Base-by-base conservation (phyloP, 306 rosid species). In the Corylus americana region DNA sequence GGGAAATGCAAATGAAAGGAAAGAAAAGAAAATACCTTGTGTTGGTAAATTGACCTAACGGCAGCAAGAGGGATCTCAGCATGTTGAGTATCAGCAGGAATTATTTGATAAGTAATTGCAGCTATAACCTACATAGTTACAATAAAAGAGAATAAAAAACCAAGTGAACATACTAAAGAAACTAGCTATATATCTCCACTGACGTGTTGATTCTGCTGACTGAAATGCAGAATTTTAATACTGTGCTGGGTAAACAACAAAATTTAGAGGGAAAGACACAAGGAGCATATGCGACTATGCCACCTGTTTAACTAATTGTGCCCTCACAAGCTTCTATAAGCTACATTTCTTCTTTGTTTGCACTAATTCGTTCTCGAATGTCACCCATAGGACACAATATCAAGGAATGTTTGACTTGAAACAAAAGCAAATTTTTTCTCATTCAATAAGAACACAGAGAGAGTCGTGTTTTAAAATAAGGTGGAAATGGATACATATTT, bases 1-100 rank as follows among this genome's bases (percentile, higher is more conserved):
- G n/a, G 13, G 42, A 47, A 73, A 45, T 45, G 14, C 27, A 76
- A 51, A 55, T 8, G 10, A 11, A 67, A 44, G 22, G 29, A 70
- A 57, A 63, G 55, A 64, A 64, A 57, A 63, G 55, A 70, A 45
- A 64, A 76, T 83, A 94, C 98, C 97, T 94, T 90, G 78, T 73
- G 86, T 73, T 94, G 98, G 81, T 76, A 77, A 64, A 71, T 74
- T 84, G 91, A 82, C 79, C 80, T 63, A 75, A 92, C 97, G 48
- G 93, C 96, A 77, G 98, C 93, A 83, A 92, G 94, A 68, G 98
- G 97, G 79, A 92, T 89, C 90, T 94, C 98, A 68, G 96, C 98
- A 86, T 87, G 85, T 74, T 89, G 91, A 49, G 94, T 94, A 81
- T 94, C 97, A 73, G 96, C 90, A 42, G 98, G 96, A 78, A 94